Evolutionary conservation across 2,329 filamentous ascomycete genomes (phyloP).

Genomic region (Penicillium sp.): DNA sequence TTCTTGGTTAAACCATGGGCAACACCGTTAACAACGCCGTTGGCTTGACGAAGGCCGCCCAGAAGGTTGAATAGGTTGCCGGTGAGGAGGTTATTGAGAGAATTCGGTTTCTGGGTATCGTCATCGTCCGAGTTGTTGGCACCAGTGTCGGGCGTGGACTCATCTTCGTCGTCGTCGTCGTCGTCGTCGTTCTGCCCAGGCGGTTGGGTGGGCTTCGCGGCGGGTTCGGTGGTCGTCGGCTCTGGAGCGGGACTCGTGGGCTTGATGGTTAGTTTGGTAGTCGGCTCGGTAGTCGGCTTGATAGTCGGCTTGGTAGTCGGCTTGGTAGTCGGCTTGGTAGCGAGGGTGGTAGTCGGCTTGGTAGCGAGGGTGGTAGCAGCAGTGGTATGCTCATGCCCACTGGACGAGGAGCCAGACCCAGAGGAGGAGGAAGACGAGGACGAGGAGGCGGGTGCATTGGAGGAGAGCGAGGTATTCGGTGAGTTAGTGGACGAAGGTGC

Average conservation of each 20-base stretch:
- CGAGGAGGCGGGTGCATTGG: conserved; percentile 25
- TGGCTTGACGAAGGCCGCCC: conserved; percentile 12
- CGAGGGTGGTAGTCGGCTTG: background rate
- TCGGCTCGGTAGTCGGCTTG: background rate
- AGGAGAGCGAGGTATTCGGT: conserved; percentile 21
- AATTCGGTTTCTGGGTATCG: background rate
- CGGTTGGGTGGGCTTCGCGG: background rate
- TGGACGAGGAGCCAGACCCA: conserved; percentile 18
- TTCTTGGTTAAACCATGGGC: conserved; percentile 10
- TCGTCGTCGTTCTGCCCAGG: background rate
- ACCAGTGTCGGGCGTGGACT: background rate
- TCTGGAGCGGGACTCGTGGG: background rate
- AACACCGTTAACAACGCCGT: conserved; percentile 1
- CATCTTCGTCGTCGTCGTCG: background rate
- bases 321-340: background rate
- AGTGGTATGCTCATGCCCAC: conserved; percentile 10
- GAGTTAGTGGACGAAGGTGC: conserved; percentile 26
- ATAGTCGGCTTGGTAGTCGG: conserved; percentile 3
- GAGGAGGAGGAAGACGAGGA: conserved; percentile 27
- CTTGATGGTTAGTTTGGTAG: conserved; percentile 1
- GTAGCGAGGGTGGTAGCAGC: background rate
- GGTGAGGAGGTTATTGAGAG: conserved; percentile 3
- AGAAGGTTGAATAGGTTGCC: conserved; percentile 15
- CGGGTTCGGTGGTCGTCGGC: background rate
- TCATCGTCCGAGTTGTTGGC: background rate